Evolutionary conservation across 1,139 yeast species (phyloP).

Genomic region (Magnusiomyces clavatus): DNA sequence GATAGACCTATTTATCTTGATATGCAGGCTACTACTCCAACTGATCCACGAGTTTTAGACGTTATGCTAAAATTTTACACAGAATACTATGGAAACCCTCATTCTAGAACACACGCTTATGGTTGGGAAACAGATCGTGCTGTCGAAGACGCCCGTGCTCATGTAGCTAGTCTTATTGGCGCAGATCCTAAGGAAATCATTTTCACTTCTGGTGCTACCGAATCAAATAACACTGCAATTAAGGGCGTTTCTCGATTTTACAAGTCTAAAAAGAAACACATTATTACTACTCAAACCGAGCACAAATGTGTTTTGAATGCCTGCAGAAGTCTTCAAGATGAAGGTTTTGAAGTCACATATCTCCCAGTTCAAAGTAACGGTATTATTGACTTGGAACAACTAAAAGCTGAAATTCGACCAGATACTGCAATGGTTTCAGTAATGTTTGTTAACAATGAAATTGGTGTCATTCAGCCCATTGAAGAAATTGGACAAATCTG

Average conservation of each 20-base stretch:
- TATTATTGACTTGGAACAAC: constrained; percentile 63
- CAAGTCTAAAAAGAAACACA: constrained; percentile 81
- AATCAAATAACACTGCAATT: constrained; percentile 86
- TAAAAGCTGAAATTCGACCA: constrained; percentile 78
- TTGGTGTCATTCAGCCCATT: constrained; percentile 94
- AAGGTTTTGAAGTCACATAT: constrained; percentile 93
- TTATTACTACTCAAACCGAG: constrained; percentile 93
- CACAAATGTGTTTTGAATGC: constrained; percentile 97
- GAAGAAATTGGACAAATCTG: constrained; percentile 90
- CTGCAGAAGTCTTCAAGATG: constrained; percentile 89
- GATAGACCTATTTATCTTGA: constrained; percentile 83
- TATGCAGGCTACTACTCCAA: constrained; percentile 97
- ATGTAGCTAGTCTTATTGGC: constrained; percentile 73
- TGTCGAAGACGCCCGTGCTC: constrained; percentile 76
- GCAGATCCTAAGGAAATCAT: constrained; percentile 97
- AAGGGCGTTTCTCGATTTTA: constrained; percentile 96
- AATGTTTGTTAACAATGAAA: constrained; percentile 97
- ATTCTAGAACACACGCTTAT: constrained; percentile 93
- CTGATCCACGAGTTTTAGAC: constrained; percentile 94
- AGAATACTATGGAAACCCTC: constrained; percentile 95
- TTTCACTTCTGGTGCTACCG: constrained; percentile 97
- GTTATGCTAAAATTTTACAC: constrained; percentile 89
- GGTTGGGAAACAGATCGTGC: constrained; percentile 98
- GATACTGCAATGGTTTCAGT: constrained; percentile 89
- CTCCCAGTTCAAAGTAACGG: constrained; percentile 81